Evolutionary conservation across 345 rosid species (phyloP), one percentile per base, ranked within the genome.

Genomic region (Gossypium rotundifolium): DNA sequence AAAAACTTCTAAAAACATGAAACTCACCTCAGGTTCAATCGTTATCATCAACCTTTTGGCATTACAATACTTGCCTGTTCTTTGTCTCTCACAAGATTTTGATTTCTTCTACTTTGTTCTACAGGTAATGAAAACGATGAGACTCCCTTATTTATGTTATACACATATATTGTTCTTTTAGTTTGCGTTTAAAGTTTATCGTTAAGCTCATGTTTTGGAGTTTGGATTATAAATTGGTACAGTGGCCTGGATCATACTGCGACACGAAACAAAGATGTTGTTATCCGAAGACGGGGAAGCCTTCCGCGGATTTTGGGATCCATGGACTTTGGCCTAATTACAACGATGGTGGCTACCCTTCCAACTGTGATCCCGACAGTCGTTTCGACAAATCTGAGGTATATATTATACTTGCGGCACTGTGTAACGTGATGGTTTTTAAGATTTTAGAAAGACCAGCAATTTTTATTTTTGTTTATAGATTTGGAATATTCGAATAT

Each of bases 241-340:
- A 92, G 98, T 95, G 99, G 99, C 99, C 99, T 38, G 99, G 98
- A 60, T 85, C 99, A 27, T 92, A 87, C 80, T 95, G 99, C 73
- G 98, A 90, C 76, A 75, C 94, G 10, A 61, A 83, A 74, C 70
- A 76, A 66, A 2, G 84, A 52, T 95, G 99, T 51, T 95, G 99
- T 53, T 91, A 88, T 60, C 99, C 99, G 61, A 88, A 83, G 0
- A 78, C 94, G 2, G 99, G 98, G 22, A 95, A 91, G 81, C 99
- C 99, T 9, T 88, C 81, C 9, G 89, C 93, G 51, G 99, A 95
- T 81, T 95, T 95, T 52, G 92, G 94, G 3, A 89, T 95, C 76
- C 99, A 93, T 78, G 98, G 99, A 10, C 89, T 95, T 17, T 95
- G 99, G 99, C 99, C 99, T 67, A 95, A 95, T 64, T 77, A 87